phyloP scores from a whole-genome alignment of 1,284 basidiomycete genomes.

The Tilletiopsis washingtonensis region DNA sequence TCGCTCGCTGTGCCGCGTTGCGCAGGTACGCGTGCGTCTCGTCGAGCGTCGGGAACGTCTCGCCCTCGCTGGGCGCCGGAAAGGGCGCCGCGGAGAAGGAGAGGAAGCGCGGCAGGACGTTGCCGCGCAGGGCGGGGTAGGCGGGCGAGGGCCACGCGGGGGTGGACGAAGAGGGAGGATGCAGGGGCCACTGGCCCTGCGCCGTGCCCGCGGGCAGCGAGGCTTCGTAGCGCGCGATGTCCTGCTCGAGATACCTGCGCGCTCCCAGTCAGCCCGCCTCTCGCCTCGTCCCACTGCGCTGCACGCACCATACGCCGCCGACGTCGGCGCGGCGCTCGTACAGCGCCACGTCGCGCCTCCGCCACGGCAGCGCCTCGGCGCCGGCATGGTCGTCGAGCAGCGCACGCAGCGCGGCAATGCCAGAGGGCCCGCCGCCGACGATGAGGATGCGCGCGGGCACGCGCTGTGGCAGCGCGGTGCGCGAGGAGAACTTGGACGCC shows the following conservation, averaged over 20 bases:
- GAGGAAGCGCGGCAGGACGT: constrained; percentile 36
- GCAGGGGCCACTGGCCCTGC: background rate
- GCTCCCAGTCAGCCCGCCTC: background rate
- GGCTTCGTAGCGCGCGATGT: background rate
- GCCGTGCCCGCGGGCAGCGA: background rate
- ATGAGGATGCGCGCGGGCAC: constrained; percentile 16
- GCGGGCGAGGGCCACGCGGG: constrained; percentile 35
- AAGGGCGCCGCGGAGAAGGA: constrained; percentile 22
- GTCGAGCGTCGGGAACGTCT: constrained; percentile 26
- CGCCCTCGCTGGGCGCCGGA: constrained; percentile 14
- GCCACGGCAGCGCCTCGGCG: constrained; percentile 5
- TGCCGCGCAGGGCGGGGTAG: constrained; percentile 32
- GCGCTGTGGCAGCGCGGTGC: background rate
- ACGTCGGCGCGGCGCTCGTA: constrained; percentile 28
- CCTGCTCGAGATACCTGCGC: background rate
- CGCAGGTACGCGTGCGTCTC: constrained; percentile 31
- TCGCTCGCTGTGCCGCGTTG: constrained; percentile 15
- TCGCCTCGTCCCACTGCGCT: background rate
- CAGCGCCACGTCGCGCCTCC: constrained; percentile 20
- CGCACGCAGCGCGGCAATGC: constrained; percentile 31
- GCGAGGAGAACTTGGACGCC: too few relatives aligned
- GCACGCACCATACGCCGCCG: constrained; percentile 32
- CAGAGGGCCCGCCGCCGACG: constrained; percentile 36
- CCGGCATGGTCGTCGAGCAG: constrained; percentile 12
- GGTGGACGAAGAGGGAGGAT: background rate